Evolutionary conservation across 495 filamentous ascomycete species (phyloP).

Genomic region (Apiosordaria backusii): DNA sequence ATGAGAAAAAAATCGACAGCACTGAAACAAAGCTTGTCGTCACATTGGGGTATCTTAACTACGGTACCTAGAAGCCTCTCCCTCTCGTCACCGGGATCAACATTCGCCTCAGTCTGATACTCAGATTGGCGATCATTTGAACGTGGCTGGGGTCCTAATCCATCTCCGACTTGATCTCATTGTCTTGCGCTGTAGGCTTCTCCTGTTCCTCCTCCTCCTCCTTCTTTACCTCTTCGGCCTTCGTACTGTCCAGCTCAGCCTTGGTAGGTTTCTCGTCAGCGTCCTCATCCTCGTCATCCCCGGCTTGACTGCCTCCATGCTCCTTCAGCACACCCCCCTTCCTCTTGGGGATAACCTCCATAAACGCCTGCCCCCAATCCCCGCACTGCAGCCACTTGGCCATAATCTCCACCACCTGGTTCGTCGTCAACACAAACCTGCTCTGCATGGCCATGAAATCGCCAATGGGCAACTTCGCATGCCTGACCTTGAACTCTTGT

Average conservation of each 20-base stretch:
- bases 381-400: slow-evolving; percentile 80
- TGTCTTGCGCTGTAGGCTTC: not conserved
- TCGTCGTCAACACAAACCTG: slow-evolving; percentile 79
- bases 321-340: slow-evolving; percentile 65
- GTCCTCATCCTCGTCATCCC: slow-evolving; percentile 26
- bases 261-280: slow-evolving; percentile 9
- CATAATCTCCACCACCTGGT: slow-evolving; percentile 97
- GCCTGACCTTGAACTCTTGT: slow-evolving; percentile 67
- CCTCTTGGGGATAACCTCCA: slow-evolving; percentile 77
- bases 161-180: not conserved
- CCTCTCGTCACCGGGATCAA: too few relatives aligned
- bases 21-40: too few relatives aligned
- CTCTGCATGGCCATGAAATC: slow-evolving; percentile 87
- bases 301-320: slow-evolving; percentile 27
- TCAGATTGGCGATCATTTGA: not conserved
- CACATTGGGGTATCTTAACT: too few relatives aligned
- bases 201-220: not conserved
- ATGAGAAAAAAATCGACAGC: too few relatives aligned
- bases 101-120: not conserved
- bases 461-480: slow-evolving; percentile 87
- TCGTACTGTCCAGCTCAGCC: not conserved
- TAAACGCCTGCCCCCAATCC: slow-evolving; percentile 87
- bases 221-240: not conserved
- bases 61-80: too few relatives aligned
- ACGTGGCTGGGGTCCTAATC: not conserved